phyloP scores from a whole-genome alignment of 352 stramenopile genomes.

The Phytophthora tentaculata region DNA sequence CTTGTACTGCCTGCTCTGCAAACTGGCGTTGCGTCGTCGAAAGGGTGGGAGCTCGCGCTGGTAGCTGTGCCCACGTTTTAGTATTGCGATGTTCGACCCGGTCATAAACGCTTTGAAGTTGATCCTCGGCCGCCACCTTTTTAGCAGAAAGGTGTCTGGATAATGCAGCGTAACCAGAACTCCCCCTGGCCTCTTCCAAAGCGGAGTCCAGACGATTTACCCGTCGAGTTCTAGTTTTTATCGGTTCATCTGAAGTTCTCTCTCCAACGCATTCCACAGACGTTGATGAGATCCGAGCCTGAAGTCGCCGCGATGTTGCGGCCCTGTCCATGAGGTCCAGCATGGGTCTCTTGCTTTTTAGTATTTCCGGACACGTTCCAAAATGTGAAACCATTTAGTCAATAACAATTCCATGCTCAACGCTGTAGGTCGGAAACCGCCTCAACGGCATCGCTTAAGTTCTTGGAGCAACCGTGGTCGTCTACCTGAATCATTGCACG shows the following conservation, averaged over 20 bases:
- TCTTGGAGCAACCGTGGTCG: background rate
- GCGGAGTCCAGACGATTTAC: slow-evolving; percentile 28
- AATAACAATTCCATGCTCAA: background rate
- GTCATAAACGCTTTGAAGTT: slow-evolving; percentile 28
- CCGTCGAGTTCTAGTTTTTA: slow-evolving; percentile 9
- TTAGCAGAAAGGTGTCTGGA: no score
- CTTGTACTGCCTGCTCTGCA: slow-evolving; percentile 23
- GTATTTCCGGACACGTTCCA: slow-evolving; percentile 23
- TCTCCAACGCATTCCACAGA: slow-evolving; percentile 5
- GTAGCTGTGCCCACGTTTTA: background rate
- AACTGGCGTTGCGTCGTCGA: slow-evolving; percentile 10
- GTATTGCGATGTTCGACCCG: slow-evolving; percentile 17
- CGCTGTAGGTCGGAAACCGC: slow-evolving; percentile 8
- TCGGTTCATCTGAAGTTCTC: background rate
- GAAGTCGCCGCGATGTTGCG: background rate
- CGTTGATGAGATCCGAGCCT: slow-evolving; percentile 11
- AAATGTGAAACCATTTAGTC: slow-evolving; percentile 31
- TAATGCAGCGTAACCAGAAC: no score
- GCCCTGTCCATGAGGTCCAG: slow-evolving; percentile 17
- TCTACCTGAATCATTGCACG: background rate
- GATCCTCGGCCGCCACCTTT: background rate
- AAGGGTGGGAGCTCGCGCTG: slow-evolving; percentile 6
- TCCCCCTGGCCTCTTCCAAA: slow-evolving; percentile 22
- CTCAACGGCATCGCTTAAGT: slow-evolving; percentile 16
- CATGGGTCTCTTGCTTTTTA: background rate